phyloP scores from a whole-genome alignment of 1,284 basidiomycete genomes.

The Quambalaria eucalypti region DNA sequence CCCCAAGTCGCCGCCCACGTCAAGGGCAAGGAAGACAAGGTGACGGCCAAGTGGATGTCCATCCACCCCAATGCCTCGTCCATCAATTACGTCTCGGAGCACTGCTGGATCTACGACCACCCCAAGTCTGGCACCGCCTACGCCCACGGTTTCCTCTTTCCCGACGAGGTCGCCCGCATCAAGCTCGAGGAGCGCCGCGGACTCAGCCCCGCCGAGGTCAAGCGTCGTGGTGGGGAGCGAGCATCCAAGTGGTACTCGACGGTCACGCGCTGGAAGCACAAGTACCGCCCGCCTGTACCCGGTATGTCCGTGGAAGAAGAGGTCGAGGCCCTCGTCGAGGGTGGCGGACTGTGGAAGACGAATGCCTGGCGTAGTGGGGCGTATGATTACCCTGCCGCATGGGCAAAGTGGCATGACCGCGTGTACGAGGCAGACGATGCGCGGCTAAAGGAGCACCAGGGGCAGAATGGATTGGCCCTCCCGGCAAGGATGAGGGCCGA shows the following conservation, averaged over 20 bases:
- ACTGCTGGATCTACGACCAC: slow-evolving; percentile 97
- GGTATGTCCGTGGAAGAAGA: slow-evolving; percentile 64
- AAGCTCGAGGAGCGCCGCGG: slow-evolving; percentile 48
- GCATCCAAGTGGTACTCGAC: slow-evolving; percentile 65
- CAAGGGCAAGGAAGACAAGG: slow-evolving; percentile 86
- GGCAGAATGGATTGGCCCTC: not conserved
- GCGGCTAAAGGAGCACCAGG: slow-evolving; percentile 17
- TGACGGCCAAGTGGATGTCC: slow-evolving; percentile 83
- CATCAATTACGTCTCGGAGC: slow-evolving; percentile 81
- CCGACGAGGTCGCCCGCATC: slow-evolving; percentile 70
- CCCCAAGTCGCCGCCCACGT: slow-evolving; percentile 60
- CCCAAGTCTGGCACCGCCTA: slow-evolving; percentile 80
- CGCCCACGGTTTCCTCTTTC: slow-evolving; percentile 93
- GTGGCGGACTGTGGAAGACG: slow-evolving; percentile 51
- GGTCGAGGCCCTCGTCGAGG: slow-evolving; percentile 87
- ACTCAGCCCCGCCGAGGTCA: slow-evolving; percentile 46
- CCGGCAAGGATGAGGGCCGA: not conserved
- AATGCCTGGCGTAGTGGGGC: not conserved
- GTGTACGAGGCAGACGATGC: slow-evolving; percentile 42
- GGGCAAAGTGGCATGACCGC: slow-evolving; percentile 35
- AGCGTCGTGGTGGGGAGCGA: slow-evolving; percentile 48
- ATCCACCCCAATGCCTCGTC: slow-evolving; percentile 70
- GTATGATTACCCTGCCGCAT: not conserved
- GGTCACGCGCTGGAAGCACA: slow-evolving; percentile 71
- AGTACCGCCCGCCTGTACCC: slow-evolving; percentile 65